Conservation (phyloP, 208 protist species). For the Kentomonas sorsogonicus region DNA sequence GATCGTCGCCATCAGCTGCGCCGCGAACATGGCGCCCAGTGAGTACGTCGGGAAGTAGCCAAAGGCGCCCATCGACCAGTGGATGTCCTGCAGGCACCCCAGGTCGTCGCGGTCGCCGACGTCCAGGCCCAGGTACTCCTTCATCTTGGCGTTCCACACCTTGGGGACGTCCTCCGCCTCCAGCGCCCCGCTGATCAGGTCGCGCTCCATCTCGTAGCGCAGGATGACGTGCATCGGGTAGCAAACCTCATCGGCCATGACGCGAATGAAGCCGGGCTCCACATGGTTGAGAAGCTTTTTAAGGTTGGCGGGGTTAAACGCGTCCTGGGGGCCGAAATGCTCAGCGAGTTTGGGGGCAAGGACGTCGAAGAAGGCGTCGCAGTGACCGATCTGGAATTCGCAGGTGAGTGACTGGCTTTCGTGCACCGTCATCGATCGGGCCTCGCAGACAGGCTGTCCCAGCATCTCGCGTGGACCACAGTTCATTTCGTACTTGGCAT, state of each 20-base stretch:
- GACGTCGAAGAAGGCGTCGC: constrained; percentile 48
- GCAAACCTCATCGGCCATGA: constrained; percentile 85
- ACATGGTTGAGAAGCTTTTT: constrained; percentile 40
- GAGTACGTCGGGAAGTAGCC: constrained; percentile 90
- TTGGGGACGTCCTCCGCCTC: constrained; percentile 71
- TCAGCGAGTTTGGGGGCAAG: constrained; percentile 37
- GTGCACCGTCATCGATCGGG: constrained; percentile 76
- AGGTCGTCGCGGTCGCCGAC: constrained; percentile 62
- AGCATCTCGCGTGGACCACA: constrained; percentile 51
- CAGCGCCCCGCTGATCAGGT: constrained; percentile 72
- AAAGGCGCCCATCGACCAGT: constrained; percentile 71
- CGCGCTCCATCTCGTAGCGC: constrained; percentile 86
- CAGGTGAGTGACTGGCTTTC: constrained; percentile 89
- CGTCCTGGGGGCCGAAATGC: constrained; percentile 45
- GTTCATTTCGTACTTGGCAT: constrained; percentile 89
- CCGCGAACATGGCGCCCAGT: constrained; percentile 75
- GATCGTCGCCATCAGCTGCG: constrained; percentile 74
- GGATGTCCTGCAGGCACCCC: constrained; percentile 86
- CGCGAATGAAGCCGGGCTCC: constrained; percentile 72
- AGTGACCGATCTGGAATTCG: constrained; percentile 64
- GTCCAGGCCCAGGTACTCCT: constrained; percentile 74
- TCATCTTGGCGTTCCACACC: constrained; percentile 85
- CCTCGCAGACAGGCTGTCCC: constrained; percentile 54
- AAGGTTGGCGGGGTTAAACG: constrained; percentile 62
- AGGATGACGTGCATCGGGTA: constrained; percentile 90